Conservation (phyloP, 305 asterid species). For the Fraxinus platypoda region DNA sequence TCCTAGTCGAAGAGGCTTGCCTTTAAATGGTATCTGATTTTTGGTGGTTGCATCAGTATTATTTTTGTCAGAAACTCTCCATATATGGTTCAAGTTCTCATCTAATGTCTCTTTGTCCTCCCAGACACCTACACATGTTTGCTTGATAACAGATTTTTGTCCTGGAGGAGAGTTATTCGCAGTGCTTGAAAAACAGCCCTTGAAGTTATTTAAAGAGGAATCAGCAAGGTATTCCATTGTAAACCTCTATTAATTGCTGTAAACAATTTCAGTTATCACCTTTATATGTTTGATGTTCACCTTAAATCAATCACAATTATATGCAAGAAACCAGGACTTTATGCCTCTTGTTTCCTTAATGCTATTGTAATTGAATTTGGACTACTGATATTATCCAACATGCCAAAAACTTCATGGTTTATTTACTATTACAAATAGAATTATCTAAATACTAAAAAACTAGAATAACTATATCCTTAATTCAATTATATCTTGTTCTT, state of each 20-base stretch:
- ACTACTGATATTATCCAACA: neutral
- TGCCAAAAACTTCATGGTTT: neutral
- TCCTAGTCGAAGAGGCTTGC: neutral
- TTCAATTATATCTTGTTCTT: neutral
- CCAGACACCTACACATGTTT: slow-evolving; percentile 95
- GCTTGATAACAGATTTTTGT: slow-evolving; percentile 94
- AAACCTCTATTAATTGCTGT: neutral
- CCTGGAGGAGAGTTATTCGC: slow-evolving; percentile 97
- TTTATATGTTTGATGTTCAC: neutral
- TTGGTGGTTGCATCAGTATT: neutral
- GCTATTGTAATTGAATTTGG: neutral
- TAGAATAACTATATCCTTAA: neutral
- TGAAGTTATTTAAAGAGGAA: slow-evolving; percentile 89
- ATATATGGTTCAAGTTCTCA: slow-evolving; percentile 27
- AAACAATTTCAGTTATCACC: neutral
- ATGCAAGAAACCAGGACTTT: neutral
- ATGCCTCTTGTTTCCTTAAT: neutral
- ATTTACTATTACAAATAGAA: neutral
- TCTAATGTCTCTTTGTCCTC: slow-evolving; percentile 30
- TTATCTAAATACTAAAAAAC: neutral
- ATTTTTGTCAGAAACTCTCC: slow-evolving; percentile 14
- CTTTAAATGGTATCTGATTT: neutral
- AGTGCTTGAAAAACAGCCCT: slow-evolving; percentile 91
- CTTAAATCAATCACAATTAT: neutral
- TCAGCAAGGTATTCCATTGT: slow-evolving; percentile 73